Evolutionary conservation across 164 flowering plant species (phyloP).

Genomic region (Vitis rupestris): DNA sequence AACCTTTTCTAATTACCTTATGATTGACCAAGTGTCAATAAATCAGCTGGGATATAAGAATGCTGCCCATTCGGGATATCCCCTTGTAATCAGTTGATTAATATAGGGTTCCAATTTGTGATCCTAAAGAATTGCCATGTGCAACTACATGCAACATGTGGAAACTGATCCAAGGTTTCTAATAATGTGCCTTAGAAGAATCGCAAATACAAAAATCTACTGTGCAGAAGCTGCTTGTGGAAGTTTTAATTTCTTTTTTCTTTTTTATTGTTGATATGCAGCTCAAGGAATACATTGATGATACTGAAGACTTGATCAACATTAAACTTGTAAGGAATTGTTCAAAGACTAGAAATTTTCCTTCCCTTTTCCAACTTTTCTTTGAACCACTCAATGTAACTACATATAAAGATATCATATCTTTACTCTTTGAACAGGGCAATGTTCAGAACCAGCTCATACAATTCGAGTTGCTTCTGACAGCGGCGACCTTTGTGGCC

Average conservation of each 20-base stretch:
- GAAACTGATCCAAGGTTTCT: no score
- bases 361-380: background rate
- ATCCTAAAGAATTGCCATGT: no score
- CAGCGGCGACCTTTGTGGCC: conserved; percentile 87
- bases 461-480: conserved; percentile 83
- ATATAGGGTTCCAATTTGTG: no score
- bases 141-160: no score
- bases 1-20: background rate
- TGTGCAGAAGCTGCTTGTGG: background rate
- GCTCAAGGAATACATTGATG: conserved; percentile 93
- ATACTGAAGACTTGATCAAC: conserved; percentile 91
- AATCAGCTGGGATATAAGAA: background rate
- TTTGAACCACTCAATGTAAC: background rate
- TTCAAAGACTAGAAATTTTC: background rate
- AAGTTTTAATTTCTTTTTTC: background rate
- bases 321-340: conserved; percentile 68
- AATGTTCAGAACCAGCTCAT: conserved; percentile 94
- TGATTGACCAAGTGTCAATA: background rate
- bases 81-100: no score
- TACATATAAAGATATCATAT: background rate
- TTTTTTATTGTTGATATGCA: conserved; percentile 33
- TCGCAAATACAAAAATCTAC: no score
- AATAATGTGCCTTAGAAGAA: no score
- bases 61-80: background rate
- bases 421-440: conserved; percentile 47